phyloP scores from a whole-genome alignment of 768 basidiomycete species.

The Leccinum aurantiacum region DNA sequence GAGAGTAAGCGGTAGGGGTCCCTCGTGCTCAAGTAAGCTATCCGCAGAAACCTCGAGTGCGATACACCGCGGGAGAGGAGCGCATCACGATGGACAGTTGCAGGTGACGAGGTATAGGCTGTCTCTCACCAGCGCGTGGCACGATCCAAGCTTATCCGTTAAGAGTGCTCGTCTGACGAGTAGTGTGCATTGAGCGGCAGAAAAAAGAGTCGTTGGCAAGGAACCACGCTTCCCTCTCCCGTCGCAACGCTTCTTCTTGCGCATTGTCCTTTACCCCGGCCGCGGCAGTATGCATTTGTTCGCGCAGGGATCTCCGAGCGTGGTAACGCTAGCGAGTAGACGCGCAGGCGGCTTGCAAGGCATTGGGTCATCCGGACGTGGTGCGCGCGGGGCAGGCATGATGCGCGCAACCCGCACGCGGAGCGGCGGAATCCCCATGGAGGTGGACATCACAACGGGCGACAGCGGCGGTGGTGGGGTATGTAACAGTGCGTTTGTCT shows the following conservation, averaged over 20 bases:
- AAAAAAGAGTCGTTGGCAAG: too few species aligned
- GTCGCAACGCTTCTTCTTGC: too few species aligned
- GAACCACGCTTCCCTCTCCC: too few species aligned
- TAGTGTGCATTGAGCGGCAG: constrained; percentile 12
- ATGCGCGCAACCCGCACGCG: constrained; percentile 58
- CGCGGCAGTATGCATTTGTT: constrained; percentile 25
- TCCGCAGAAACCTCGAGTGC: constrained; percentile 28
- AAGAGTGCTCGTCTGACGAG: constrained; percentile 14
- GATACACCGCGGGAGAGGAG: constrained; percentile 28
- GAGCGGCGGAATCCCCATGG: constrained; percentile 27
- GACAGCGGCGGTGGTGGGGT: constrained; percentile 10
- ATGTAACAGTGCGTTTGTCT: constrained; percentile 23
- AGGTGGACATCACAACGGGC: constrained; percentile 21
- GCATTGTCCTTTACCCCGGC: too few species aligned
- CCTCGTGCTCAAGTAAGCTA: constrained; percentile 21
- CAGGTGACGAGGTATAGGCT: constrained; percentile 17
- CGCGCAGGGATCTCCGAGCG: constrained; percentile 17
- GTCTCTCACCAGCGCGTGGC: constrained; percentile 12
- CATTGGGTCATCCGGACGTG: constrained; percentile 77
- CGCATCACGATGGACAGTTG: constrained; percentile 14
- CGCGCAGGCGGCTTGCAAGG: constrained; percentile 63
- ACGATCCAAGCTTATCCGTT: neutral
- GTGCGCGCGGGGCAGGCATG: constrained; percentile 41
- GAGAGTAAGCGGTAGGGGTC: neutral
- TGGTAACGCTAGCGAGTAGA: constrained; percentile 11